Evolutionary conservation across 371 early-diverging fungal species (phyloP).

Genomic region (Rhizopus arrhizus): DNA sequence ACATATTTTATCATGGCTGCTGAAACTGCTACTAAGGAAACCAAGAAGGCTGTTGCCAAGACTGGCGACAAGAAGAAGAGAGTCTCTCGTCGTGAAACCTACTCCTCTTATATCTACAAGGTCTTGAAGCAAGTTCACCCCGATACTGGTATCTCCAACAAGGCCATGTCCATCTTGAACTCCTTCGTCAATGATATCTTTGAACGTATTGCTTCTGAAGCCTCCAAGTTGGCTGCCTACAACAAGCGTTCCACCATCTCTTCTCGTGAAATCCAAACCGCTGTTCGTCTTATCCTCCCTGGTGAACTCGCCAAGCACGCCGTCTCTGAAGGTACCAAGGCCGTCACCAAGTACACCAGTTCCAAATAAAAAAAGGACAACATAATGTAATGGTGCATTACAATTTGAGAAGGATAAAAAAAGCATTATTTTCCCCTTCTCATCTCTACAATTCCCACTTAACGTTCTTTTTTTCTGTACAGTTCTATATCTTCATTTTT

Average conservation of each 20-base stretch:
- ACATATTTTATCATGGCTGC: constrained; percentile 26
- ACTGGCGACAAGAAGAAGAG: constrained; percentile 57
- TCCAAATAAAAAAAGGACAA: constrained; percentile 59
- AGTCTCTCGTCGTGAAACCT: constrained; percentile 80
- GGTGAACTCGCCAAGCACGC: constrained; percentile 97
- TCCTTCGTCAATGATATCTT: constrained; percentile 97
- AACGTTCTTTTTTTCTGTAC: not conserved
- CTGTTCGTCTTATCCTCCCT: constrained; percentile 90
- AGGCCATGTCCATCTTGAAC: constrained; percentile 98
- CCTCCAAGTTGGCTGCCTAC: constrained; percentile 90
- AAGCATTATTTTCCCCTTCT: not conserved
- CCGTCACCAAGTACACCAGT: constrained; percentile 94
- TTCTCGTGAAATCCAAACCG: constrained; percentile 93
- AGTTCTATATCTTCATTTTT: not conserved
- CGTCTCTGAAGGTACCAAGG: constrained; percentile 97
- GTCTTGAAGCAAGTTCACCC: constrained; percentile 97
- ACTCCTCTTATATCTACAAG: constrained; percentile 94
- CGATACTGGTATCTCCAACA: constrained; percentile 96
- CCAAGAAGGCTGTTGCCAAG: constrained; percentile 28
- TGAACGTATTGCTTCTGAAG: constrained; percentile 87
- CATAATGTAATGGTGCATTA: not conserved
- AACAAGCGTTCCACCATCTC: constrained; percentile 95
- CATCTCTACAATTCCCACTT: not conserved
- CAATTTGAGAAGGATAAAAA: not conserved
- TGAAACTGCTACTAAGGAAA: constrained; percentile 54